Conservation (phyloP, 2,329 filamentous ascomycete genomes). For the Aspergillus tamarii region DNA sequence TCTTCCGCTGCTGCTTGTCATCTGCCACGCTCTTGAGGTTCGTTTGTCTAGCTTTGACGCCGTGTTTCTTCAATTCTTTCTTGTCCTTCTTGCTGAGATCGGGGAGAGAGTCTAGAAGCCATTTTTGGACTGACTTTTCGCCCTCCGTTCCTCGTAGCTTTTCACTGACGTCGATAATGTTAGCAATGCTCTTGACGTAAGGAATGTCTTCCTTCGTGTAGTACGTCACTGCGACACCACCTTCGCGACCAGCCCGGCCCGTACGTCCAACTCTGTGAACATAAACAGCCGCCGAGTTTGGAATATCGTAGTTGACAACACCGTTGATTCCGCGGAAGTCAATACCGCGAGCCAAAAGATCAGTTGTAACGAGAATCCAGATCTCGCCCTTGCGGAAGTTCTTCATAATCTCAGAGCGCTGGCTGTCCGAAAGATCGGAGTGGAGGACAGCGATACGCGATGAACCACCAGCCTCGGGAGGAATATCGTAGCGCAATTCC, state of each 20-base stretch:
- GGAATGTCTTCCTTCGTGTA: slow-evolving; percentile 96
- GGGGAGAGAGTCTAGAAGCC: slow-evolving; percentile 86
- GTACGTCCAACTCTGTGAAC: slow-evolving; percentile 93
- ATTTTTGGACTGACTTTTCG: slow-evolving; percentile 70
- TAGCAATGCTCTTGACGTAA: slow-evolving; percentile 86
- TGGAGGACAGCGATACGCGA: slow-evolving; percentile 87
- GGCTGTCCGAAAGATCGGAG: slow-evolving; percentile 76
- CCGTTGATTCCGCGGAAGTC: slow-evolving; percentile 95
- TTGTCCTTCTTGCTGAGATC: slow-evolving; percentile 81
- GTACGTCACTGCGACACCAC: slow-evolving; percentile 87
- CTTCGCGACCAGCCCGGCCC: slow-evolving; percentile 81
- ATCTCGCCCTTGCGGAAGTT: slow-evolving; percentile 89
- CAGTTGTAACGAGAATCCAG: slow-evolving; percentile 96
- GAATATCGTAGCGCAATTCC: slow-evolving; percentile 93
- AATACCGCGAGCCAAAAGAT: slow-evolving; percentile 86
- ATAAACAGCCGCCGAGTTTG: slow-evolving; percentile 85
- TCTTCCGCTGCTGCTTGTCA: slow-evolving; percentile 50
- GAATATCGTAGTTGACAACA: slow-evolving; percentile 97
- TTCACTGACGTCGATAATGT: slow-evolving; percentile 84
- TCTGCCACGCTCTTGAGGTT: slow-evolving; percentile 47
- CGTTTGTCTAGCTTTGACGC: slow-evolving; percentile 71
- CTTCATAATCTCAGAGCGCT: slow-evolving; percentile 80
- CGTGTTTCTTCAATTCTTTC: slow-evolving; percentile 78
- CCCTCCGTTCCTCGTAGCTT: slow-evolving; percentile 61
- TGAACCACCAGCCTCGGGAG: slow-evolving; percentile 80